Percentiles rank a stretch among this genome's conserved stretches.
Conservation (phyloP, 2,329 filamentous ascomycete genomes). For the Alternaria novae-zelandiae region DNA sequence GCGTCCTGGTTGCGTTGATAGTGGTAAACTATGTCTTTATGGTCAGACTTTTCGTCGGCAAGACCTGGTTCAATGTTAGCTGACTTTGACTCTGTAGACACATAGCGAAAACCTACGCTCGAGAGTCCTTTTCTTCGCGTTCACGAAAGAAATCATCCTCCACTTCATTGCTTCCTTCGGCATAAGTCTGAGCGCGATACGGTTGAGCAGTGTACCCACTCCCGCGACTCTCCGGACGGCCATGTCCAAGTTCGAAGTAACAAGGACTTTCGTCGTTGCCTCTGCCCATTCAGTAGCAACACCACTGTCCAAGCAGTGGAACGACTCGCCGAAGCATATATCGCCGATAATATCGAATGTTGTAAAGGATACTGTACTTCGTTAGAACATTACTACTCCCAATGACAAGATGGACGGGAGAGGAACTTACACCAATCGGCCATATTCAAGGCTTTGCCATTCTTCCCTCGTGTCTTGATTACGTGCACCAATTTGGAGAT, state of each 20-base stretch:
- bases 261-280: background rate
- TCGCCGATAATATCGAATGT: constrained; percentile 2
- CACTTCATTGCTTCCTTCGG: background rate
- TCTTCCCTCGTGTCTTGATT: background rate
- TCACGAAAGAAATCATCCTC: background rate
- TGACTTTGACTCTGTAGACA: background rate
- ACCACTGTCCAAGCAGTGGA: background rate
- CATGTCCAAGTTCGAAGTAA: background rate
- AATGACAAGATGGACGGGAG: background rate
- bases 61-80: background rate
- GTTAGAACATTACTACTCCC: background rate
- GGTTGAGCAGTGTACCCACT: background rate
- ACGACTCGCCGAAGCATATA: background rate
- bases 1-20: background rate
- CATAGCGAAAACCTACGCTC: background rate
- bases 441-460: background rate
- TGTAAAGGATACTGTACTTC: background rate
- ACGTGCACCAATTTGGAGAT: background rate
- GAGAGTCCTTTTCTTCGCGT: background rate
- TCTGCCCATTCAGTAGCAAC: background rate
- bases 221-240: background rate
- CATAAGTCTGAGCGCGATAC: background rate
- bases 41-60: background rate
- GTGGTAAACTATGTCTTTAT: background rate
- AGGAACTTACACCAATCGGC: background rate